Evolutionary conservation across 2,329 filamentous ascomycete species (phyloP).

Genomic region (Fusarium marasasianum): DNA sequence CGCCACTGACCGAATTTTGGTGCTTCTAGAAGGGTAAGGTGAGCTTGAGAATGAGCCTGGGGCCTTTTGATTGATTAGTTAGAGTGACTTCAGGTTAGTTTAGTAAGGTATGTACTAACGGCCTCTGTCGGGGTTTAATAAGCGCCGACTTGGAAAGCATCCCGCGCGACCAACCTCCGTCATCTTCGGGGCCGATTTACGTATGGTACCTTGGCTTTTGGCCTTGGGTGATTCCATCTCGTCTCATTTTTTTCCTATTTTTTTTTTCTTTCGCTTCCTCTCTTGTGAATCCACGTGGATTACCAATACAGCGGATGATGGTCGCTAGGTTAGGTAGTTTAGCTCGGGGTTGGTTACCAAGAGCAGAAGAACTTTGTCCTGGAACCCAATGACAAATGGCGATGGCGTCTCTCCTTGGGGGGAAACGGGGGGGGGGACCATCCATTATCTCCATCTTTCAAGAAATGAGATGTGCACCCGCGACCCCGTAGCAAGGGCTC

Average conservation of each 20-base stretch:
- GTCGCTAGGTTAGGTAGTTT: background rate
- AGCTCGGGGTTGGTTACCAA: background rate
- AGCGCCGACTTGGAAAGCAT: background rate
- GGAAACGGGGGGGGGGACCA: background rate
- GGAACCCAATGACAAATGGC: constrained; percentile 20
- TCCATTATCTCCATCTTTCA: constrained; percentile 1
- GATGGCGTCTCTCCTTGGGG: background rate
- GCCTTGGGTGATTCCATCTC: constrained; percentile 9
- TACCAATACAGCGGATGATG: background rate
- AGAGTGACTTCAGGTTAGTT: background rate
- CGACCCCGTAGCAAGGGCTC: background rate
- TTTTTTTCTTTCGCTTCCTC: background rate
- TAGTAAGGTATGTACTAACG: too few species aligned
- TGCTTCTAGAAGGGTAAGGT: constrained; percentile 27
- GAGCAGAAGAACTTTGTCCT: background rate
- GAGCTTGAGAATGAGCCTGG: background rate
- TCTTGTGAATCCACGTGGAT: background rate
- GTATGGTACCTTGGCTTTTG: background rate
- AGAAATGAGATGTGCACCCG: background rate
- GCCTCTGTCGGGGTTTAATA: too few species aligned
- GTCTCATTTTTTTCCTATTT: background rate
- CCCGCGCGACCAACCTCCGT: constrained; percentile 8
- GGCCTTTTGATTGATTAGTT: background rate
- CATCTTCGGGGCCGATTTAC: background rate
- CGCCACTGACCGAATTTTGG: constrained; percentile 22